Evolutionary conservation across 805 yeast genomes (phyloP).

Genomic region (Starmerella etchellsii): DNA sequence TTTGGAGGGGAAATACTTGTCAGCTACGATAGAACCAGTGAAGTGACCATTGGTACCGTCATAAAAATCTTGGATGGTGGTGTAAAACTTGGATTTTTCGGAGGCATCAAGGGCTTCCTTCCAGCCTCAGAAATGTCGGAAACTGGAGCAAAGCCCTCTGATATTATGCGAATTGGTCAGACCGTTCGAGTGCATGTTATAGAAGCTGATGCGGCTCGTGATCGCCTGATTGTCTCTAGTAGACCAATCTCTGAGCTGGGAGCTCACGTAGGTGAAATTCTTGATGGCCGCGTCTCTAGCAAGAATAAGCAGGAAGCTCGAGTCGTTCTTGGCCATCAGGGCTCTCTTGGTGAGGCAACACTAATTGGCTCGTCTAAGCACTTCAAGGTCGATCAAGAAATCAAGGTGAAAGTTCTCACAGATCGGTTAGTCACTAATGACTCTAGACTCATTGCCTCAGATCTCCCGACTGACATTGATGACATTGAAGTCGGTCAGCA

Average conservation of each 20-base stretch:
- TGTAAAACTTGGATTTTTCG: conserved; percentile 73
- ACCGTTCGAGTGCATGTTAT: conserved; percentile 61
- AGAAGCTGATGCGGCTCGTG: conserved; percentile 39
- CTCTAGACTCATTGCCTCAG: conserved; percentile 48
- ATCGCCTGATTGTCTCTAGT: conserved; percentile 49
- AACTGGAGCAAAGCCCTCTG: conserved; percentile 64
- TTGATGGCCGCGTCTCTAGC: conserved; percentile 39
- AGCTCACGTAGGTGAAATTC: conserved; percentile 6
- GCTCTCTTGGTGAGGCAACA: conserved; percentile 48
- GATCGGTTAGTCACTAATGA: conserved; percentile 50
- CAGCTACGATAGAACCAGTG: conserved; percentile 41
- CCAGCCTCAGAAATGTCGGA: conserved; percentile 87
- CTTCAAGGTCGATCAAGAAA: conserved; percentile 44
- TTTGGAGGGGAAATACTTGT: conserved; percentile 30
- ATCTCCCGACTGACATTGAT: conserved; percentile 45
- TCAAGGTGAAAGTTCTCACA: conserved; percentile 54
- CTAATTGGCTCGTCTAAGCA: conserved; percentile 47
- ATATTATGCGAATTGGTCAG: conserved; percentile 72
- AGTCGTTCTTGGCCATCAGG: conserved; percentile 36
- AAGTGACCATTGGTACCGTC: conserved; percentile 57
- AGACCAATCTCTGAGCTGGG: conserved; percentile 4
- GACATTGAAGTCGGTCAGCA: conserved; percentile 43
- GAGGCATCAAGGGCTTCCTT: conserved; percentile 60
- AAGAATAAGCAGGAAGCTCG: conserved; percentile 61
- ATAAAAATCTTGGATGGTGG: conserved; percentile 62